These are phyloP conservation scores for Aspergillus leporis DNA, from an alignment of 495 filamentous ascomycete species.

Conservation along the genomic window DNA sequence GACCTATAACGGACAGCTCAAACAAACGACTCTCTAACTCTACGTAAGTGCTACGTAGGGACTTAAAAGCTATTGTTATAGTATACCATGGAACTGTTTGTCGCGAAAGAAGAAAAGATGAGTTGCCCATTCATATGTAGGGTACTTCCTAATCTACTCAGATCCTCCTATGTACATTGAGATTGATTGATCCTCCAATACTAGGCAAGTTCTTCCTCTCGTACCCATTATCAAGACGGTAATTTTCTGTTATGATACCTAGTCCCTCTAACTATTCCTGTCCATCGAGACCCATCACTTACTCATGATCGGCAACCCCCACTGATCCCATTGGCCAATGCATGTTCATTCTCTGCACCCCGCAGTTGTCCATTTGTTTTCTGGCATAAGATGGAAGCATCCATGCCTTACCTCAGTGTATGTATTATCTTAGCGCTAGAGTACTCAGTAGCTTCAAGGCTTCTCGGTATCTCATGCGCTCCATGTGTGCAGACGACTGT, in stretches of 20 bases:
- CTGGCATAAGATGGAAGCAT: neutral
- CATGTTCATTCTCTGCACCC: slow-evolving; percentile 15
- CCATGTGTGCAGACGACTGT: neutral
- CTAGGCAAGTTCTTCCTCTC: neutral
- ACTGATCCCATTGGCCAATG: slow-evolving; percentile 15
- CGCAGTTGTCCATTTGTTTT: slow-evolving; percentile 8
- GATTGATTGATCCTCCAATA: too few relatives aligned
- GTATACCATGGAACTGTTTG: neutral
- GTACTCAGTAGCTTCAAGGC: neutral
- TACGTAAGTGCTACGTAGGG: neutral
- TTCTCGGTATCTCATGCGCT: neutral
- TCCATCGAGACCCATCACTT: neutral
- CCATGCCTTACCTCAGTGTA: neutral
- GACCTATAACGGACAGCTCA: neutral
- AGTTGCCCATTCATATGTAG: too few relatives aligned
- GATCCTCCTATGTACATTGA: too few relatives aligned
- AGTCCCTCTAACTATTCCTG: neutral
- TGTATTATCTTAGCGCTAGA: neutral
- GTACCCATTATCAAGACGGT: neutral
- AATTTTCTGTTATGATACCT: neutral
- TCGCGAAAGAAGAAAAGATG: neutral
- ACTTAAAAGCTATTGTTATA: neutral
- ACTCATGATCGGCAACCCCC: slow-evolving; percentile 10
- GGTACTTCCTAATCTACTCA: too few relatives aligned
- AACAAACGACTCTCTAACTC: neutral